Conservation (phyloP, 371 early-diverging fungal species). For the Mucor sp. region DNA sequence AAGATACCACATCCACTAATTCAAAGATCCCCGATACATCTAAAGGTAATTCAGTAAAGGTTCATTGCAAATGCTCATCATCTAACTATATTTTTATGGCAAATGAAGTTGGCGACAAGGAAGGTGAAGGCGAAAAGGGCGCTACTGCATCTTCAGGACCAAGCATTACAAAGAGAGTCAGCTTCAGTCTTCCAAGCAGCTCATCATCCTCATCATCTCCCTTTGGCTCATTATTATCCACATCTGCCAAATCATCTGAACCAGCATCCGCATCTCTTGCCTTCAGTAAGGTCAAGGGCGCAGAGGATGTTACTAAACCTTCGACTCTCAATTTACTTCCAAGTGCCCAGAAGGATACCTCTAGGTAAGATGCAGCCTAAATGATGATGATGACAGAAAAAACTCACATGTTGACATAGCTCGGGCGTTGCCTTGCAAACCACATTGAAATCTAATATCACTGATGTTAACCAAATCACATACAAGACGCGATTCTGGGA, state of each 20-base stretch:
- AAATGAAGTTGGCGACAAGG: neutral
- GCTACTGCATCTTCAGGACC: neutral
- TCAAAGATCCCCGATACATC: neutral
- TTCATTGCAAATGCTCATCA: neutral
- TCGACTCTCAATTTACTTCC: conserved; percentile 5
- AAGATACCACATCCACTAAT: neutral
- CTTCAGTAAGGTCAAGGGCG: conserved; percentile 9
- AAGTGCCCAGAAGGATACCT: neutral
- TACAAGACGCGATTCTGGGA: conserved; percentile 26
- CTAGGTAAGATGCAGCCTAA: conserved; percentile 3
- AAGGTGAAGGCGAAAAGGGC: neutral
- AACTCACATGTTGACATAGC: neutral
- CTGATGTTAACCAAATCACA: conserved; percentile 15
- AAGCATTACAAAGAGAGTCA: neutral
- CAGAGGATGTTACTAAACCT: neutral
- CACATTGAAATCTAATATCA: conserved; percentile 14
- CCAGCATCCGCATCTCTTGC: conserved; percentile 13
- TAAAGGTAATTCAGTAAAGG: neutral
- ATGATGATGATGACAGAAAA: too few species aligned
- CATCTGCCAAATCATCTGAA: neutral
- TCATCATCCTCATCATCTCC: neutral
- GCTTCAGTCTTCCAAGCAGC: neutral
- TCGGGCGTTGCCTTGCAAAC: conserved; percentile 2
- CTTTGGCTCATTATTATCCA: neutral
- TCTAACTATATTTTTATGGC: neutral